These are phyloP conservation scores for Xylariaceae sp. DNA, from an alignment of 2,329 filamentous ascomycete genomes.

Conservation along the genomic window DNA sequence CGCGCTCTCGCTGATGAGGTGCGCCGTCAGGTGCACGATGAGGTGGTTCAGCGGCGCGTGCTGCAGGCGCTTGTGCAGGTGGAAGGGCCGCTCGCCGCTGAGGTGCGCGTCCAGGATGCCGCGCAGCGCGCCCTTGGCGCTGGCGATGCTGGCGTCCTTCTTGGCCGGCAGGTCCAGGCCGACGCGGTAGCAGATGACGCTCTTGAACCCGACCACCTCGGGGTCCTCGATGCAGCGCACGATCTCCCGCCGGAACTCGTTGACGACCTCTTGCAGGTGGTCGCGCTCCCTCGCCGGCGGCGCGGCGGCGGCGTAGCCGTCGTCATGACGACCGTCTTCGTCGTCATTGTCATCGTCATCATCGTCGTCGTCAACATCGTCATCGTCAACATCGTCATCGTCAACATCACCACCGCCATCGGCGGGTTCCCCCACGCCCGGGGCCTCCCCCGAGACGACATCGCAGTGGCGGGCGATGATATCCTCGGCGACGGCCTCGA, in stretches of 20 bases:
- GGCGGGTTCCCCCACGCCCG: no score
- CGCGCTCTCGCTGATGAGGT: conserved; percentile 42
- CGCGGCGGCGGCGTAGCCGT: conserved; percentile 10
- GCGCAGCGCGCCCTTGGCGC: conserved; percentile 30
- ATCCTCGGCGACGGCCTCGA: conserved; percentile 63
- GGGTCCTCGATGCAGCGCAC: conserved; percentile 51
- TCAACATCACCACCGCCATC: background rate
- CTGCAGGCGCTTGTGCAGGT: conserved; percentile 42
- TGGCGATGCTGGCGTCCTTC: conserved; percentile 32
- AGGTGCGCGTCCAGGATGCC: conserved; percentile 27
- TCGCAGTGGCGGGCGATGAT: conserved; percentile 44
- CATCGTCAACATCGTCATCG: no score
- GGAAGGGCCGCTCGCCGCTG: conserved; percentile 23
- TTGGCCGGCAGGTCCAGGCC: conserved; percentile 52
- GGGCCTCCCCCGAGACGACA: no score
- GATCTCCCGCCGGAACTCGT: conserved; percentile 46
- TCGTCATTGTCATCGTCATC: no score
- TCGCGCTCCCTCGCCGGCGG: conserved; percentile 29
- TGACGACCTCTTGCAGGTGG: conserved; percentile 36
- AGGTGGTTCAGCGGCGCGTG: conserved; percentile 61
- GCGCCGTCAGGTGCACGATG: conserved; percentile 57
- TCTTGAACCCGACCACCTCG: conserved; percentile 73
- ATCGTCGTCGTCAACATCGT: background rate
- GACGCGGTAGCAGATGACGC: conserved; percentile 72
- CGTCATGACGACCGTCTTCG: no score